Base-by-base conservation (phyloP, 805 yeast genomes). In the Saccharomycodes ludwigii region DNA sequence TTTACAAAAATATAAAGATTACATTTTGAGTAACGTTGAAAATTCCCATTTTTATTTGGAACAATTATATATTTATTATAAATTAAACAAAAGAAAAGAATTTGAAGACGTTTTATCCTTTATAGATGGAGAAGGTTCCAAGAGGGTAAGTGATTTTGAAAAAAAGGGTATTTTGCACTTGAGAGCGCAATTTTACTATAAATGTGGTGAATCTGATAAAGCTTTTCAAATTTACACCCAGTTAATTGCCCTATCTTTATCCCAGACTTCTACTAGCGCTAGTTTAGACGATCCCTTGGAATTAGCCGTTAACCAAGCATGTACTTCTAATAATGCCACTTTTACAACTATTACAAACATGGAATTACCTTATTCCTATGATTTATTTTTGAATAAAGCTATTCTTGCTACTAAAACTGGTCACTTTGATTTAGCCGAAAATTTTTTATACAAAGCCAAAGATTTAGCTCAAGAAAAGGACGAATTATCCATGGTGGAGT, bases 371-470 rank as follows among this genome's bases (percentile, higher is more conserved):
- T 10, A 46, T 12, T 65, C 73, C 3, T 76, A 78, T 47, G 93
- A 80, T 50, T 56, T 68, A 27, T 44, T 70, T 13, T 76, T 77
- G 54, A 80, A 80, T 53, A 69, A 74, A 22, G 68, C 86, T 0
- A 56, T 76, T 46, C 63, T 77, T 17, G 58, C 62, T 25, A 44
- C 74, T 21, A 61, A 69, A 7, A 58, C 56, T 21, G 63, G 62
- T 3, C 53, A 71, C 30, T 56, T 55, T 27, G 34, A 44, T 1
- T 41, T 48, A 17, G 58, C 80, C 2, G 45, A 73, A 18, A 47
- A 52, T 6, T 41, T 66, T 16, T 54, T 78, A 34, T 52, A 62
- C 12, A 40, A 47, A 24, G 77, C 85, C 1, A 50, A 61, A 18
- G 35, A 46, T 2, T 40, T 59, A 30, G 66, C 68, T 17, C 28